phyloP scores from a whole-genome alignment of 306 rosid genomes.

The peach (Prunus persica) region DNA sequence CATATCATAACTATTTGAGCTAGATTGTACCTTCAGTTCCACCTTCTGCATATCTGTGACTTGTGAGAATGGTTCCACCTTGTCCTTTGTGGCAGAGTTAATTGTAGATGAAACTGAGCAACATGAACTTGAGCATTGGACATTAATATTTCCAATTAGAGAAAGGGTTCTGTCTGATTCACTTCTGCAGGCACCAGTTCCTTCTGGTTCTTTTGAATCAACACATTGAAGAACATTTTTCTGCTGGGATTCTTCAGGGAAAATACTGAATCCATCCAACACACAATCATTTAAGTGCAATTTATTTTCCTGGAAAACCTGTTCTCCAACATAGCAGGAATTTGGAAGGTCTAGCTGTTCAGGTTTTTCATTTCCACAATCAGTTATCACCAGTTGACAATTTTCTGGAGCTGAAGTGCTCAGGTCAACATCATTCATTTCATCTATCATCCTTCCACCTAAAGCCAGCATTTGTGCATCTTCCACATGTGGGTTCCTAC shows the following conservation, averaged over 20 bases:
- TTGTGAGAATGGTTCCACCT: slow-evolving; percentile 30
- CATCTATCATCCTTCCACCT: slow-evolving; percentile 18
- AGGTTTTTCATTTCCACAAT: neutral
- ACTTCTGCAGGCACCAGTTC: slow-evolving; percentile 16
- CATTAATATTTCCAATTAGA: slow-evolving; percentile 18
- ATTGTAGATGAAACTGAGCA: slow-evolving; percentile 7
- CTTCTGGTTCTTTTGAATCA: slow-evolving; percentile 7
- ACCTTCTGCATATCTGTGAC: slow-evolving; percentile 19
- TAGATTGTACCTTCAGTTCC: slow-evolving; percentile 18
- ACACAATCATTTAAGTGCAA: slow-evolving; percentile 1
- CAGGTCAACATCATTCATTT: slow-evolving; percentile 25
- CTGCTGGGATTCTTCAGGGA: slow-evolving; percentile 1
- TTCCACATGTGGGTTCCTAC: slow-evolving; percentile 17
- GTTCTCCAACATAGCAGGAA: slow-evolving; percentile 17
- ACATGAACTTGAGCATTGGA: slow-evolving; percentile 14
- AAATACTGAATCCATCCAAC: neutral
- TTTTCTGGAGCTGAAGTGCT: slow-evolving; percentile 26
- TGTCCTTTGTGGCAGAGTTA: slow-evolving; percentile 12
- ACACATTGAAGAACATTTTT: slow-evolving; percentile 1
- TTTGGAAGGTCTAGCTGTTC: slow-evolving; percentile 23
- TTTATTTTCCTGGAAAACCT: slow-evolving; percentile 12
- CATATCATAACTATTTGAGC: slow-evolving; percentile 21
- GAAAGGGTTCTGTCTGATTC: slow-evolving; percentile 9
- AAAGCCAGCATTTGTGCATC: slow-evolving; percentile 29
- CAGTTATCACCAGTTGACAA: slow-evolving; percentile 1